Percentiles rank a stretch among this genome's conserved stretches.
Conservation (phyloP, 2,329 filamentous ascomycete genomes). For the Arthroderma uncinatum region DNA sequence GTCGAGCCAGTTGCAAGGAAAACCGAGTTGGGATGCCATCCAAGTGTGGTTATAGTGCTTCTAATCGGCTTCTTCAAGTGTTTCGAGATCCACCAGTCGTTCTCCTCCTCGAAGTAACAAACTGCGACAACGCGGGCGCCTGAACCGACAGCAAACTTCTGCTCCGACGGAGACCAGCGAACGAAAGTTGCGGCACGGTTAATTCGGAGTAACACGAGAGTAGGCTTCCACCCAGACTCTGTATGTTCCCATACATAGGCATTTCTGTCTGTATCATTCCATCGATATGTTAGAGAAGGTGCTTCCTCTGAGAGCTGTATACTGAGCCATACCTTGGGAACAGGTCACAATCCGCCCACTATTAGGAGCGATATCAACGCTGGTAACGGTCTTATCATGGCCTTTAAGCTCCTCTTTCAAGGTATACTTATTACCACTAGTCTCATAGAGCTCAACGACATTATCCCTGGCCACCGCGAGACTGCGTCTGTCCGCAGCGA, state of each 20-base stretch:
- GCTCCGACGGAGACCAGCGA: conserved; percentile 91
- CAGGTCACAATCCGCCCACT: conserved; percentile 94
- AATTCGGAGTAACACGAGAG: conserved; percentile 89
- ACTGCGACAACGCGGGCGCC: conserved; percentile 90
- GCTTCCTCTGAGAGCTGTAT: neutral
- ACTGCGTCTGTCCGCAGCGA: conserved; percentile 80
- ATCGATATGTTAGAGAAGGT: conserved; percentile 2
- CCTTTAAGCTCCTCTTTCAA: conserved; percentile 88
- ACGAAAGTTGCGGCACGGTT: conserved; percentile 94
- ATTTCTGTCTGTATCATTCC: conserved; percentile 62
- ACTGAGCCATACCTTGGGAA: conserved; percentile 61
- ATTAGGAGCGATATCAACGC: conserved; percentile 85
- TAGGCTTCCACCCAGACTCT: conserved; percentile 88
- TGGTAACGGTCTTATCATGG: conserved; percentile 93
- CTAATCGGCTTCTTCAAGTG: conserved; percentile 98
- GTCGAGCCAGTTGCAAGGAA: conserved; percentile 91
- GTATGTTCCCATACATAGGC: conserved; percentile 96
- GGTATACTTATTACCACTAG: conserved; percentile 61
- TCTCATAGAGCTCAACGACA: conserved; percentile 75
- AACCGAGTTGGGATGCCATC: conserved; percentile 97
- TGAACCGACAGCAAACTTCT: conserved; percentile 94
- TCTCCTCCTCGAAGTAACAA: conserved; percentile 98
- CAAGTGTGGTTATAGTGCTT: conserved; percentile 87
- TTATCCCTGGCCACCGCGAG: conserved; percentile 87
- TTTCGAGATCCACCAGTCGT: conserved; percentile 99